Evolutionary conservation across 768 basidiomycete species (phyloP).

Genomic region (Tephrocybe rancida): DNA sequence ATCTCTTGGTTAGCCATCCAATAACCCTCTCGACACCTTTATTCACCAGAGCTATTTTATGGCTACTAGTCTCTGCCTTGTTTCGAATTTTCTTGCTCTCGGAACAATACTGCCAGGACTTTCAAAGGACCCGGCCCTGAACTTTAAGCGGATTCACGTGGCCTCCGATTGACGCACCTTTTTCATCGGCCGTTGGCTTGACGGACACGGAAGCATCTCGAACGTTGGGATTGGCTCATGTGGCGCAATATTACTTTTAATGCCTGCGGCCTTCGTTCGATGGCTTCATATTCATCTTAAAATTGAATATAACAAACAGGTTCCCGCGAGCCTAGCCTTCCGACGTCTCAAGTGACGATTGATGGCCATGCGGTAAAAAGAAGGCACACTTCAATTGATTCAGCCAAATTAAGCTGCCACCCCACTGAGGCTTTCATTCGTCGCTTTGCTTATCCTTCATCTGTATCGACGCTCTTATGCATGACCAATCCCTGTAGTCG

Average conservation of each 20-base stretch:
- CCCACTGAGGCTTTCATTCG: too few relatives aligned
- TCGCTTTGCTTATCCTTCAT: too few relatives aligned
- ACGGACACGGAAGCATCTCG: not conserved
- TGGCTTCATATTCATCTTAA: not conserved
- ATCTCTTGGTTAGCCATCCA: not conserved
- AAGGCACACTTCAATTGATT: not conserved
- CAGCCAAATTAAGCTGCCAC: not conserved
- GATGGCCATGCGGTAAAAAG: slow-evolving; percentile 10
- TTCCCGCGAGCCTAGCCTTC: not conserved
- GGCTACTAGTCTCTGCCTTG: not conserved
- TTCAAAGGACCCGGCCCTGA: slow-evolving; percentile 9
- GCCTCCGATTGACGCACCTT: not conserved
- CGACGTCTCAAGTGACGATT: not conserved
- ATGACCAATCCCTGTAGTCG: too few relatives aligned
- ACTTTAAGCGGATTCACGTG: slow-evolving; percentile 18
- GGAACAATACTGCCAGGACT: not conserved
- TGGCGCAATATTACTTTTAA: slow-evolving; percentile 13
- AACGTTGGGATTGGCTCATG: not conserved
- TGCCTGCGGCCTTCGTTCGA: not conserved
- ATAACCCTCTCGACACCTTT: not conserved
- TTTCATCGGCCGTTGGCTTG: not conserved
- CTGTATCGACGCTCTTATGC: too few relatives aligned
- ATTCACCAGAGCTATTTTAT: not conserved
- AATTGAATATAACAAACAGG: not conserved
- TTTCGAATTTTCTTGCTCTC: slow-evolving; percentile 11